These are phyloP conservation scores for Aspergillus bombycis DNA, from an alignment of 2,329 filamentous ascomycete species.

Conservation along the genomic window DNA sequence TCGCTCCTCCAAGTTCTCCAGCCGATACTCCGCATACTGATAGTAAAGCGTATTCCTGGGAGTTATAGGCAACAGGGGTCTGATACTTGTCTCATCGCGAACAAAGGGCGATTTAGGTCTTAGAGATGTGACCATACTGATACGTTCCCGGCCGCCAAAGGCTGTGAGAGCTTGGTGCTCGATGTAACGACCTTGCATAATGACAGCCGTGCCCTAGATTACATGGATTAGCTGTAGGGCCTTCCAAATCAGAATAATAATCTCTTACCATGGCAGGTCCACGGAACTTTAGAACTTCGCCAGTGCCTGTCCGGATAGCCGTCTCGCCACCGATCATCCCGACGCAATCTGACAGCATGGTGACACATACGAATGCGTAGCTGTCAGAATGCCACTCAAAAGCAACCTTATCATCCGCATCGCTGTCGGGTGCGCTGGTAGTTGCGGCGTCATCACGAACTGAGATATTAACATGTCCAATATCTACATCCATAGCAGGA, in stretches of 20 bases:
- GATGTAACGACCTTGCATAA: conserved; percentile 70
- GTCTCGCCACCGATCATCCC: conserved; percentile 69
- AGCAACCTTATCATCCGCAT: not conserved
- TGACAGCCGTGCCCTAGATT: conserved; percentile 61
- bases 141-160: conserved; percentile 61
- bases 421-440: conserved; percentile 19
- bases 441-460: conserved; percentile 58
- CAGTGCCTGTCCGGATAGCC: conserved; percentile 57
- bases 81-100: conserved; percentile 64
- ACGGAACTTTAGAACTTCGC: conserved; percentile 60
- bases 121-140: conserved; percentile 69
- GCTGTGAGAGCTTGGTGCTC: conserved; percentile 65
- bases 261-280: conserved; percentile 61
- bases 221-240: not conserved
- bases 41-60: conserved; percentile 59
- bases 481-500: conserved; percentile 58
- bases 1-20: conserved; percentile 65
- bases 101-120: conserved; percentile 59
- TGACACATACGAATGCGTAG: conserved; percentile 71
- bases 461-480: conserved; percentile 60
- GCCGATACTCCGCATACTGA: conserved; percentile 64
- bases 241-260: not conserved
- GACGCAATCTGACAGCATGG: conserved; percentile 66
- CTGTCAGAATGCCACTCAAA: conserved; percentile 67
- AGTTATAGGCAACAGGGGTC: conserved; percentile 64